Base-by-base conservation (phyloP, 164 flowering plant species). In the Vitis rupestris region DNA sequence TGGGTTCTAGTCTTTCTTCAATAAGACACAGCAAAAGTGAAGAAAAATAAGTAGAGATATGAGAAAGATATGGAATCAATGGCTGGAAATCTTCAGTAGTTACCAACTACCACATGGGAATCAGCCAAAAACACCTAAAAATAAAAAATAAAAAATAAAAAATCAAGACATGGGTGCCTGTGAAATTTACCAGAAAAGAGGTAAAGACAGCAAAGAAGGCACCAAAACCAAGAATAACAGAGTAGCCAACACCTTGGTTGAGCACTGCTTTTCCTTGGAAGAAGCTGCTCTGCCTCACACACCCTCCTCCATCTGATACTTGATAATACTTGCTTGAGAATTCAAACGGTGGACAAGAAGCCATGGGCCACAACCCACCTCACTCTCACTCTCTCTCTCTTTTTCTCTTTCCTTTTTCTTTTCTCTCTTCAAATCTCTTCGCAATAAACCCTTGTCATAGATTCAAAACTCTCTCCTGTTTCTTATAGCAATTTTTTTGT, bases 141-240 rank as follows among this genome's bases (percentile, higher is more conserved):
- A 48, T 50, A 51, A 8, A 56, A 59, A 61, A 49, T 48, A 19
- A 31, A 19, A 27, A 47, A 59, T 0, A 23, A 53, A 59, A 29
- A 23, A 23, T 1, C 27, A 23, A 23, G 27, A 23, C 27, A 2
- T 23, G 27, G 51, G 10, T 31, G 27, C 27, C 23, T 23, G 23
- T 13, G 59, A 58, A 9, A 47, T 30, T 3, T 80, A 93, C 98
- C 87, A 93, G 81, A 73, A 91, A 87, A 63, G 97, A 91, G 11
- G 98, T 93, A 81, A 93, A 91, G 75, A 90, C 67, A 5, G 97
- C 98, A 75, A 93, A 93, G 76, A 93, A 93, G 30, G 94, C 98
- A 8, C 98, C 98, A 76, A 93, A 93, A 1, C 97, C 98, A 57
- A 93, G 84, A 66, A 93, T 82, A 29, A 93, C 92, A 70, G 97